These are phyloP conservation scores for Schizosaccharomyces osmophilus DNA, from an alignment of 805 yeast genomes.

Conservation along the genomic window DNA sequence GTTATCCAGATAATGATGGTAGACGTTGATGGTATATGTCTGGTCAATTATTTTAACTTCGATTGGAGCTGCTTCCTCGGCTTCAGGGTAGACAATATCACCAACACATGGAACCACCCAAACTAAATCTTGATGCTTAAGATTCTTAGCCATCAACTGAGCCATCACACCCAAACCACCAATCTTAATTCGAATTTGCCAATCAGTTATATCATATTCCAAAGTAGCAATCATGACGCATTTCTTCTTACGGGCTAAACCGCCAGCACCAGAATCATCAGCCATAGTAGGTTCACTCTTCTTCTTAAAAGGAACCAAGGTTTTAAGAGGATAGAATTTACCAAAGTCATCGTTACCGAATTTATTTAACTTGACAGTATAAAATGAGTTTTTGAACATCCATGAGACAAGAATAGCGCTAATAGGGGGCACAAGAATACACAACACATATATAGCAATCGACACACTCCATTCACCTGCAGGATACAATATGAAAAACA, in stretches of 20 bases:
- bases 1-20: neutral
- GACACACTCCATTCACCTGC: neutral
- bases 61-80: neutral
- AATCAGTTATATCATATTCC: constrained; percentile 3
- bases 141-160: constrained; percentile 1
- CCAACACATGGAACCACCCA: constrained; percentile 3
- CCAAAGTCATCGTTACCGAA: neutral
- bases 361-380: constrained; percentile 1
- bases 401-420: neutral
- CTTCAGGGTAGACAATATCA: constrained; percentile 1
- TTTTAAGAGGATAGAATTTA: neutral
- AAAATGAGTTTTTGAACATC: neutral
- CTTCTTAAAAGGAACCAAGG: neutral
- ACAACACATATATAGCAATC: neutral
- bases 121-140: constrained; percentile 1
- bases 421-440: neutral
- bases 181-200: constrained; percentile 2
- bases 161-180: constrained; percentile 4
- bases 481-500: neutral
- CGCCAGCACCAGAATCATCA: neutral
- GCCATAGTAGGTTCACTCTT: neutral
- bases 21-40: neutral
- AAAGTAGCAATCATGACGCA: constrained; percentile 1
- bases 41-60: neutral
- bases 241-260: neutral